Base-by-base conservation (phyloP, 805 yeast species). In the Yarrowia phangngaensis region DNA sequence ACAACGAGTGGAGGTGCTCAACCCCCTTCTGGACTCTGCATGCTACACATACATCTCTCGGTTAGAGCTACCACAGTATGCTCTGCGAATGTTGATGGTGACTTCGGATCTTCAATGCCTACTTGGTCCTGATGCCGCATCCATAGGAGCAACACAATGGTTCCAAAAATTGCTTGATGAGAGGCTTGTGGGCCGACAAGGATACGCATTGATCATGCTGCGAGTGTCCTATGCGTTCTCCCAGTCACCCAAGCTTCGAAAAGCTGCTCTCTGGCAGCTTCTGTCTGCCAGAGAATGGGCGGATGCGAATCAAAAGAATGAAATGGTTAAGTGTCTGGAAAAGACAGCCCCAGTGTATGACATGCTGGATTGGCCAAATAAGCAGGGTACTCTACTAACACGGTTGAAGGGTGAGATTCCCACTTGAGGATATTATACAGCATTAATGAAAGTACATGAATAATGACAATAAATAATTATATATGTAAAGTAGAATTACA, bases 261-360 rank as follows among this genome's bases (percentile, higher is more conserved):
- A 87, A 60, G 78, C 88, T 1, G 77, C 85, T 0, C 70, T 89
- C 20, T 88, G 95, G 86, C 73, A 74, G 55, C 61, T 88, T 20
- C 61, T 88, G 20, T 80, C 95, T 0, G 82, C 87, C 6, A 75
- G 75, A 50, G 84, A 83, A 59, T 79, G 95, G 83, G 71, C 72
- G 12, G 67, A 57, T 26, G 55, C 64, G 2, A 56, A 53, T 23
- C 57, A 56, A 17, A 43, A 34, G 30, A 46, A 24, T 6, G 66
- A 68, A 52, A 64, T 64, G 1, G 53, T 55, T 34, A 24, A 60
- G 22, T 65, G 68, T 32, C 36, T 67, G n/a, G 55, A 57, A 3
- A 52, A 53, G 14, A 58, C 70, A 0, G 57, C 60, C 16, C 54
- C 52, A 4, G 60, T 63, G 6, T 72, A 72, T 41, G 54, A 56